phyloP scores from a whole-genome alignment of 495 filamentous ascomycete species.

The Pyrenula aspistea region DNA sequence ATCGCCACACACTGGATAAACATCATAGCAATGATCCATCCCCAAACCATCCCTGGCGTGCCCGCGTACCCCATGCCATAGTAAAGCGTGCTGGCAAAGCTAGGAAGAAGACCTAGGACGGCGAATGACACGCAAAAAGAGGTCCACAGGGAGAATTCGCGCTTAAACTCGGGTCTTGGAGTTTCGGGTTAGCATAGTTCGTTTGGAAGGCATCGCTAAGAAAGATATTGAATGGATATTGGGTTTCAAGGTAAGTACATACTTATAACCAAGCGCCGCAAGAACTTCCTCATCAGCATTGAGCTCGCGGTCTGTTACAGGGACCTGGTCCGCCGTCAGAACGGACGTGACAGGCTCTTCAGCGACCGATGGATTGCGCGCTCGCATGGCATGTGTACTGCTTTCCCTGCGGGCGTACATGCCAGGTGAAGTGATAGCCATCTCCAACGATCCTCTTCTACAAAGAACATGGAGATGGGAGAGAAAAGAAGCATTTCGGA shows the following conservation, averaged over 20 bases:
- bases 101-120: slow-evolving; percentile 60
- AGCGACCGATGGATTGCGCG: slow-evolving; percentile 10
- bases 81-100: slow-evolving; percentile 61
- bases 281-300: slow-evolving; percentile 57
- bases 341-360: slow-evolving; percentile 56
- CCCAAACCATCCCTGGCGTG: slow-evolving; percentile 74
- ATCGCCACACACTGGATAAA: slow-evolving; percentile 65
- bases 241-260: slow-evolving; percentile 9
- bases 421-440: neutral
- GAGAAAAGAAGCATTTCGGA: neutral
- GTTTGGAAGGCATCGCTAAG: neutral
- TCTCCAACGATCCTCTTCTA: neutral
- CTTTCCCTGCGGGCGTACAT: neutral
- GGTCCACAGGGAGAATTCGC: slow-evolving; percentile 74
- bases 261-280: slow-evolving; percentile 61
- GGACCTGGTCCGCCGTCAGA: slow-evolving; percentile 51
- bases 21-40: slow-evolving; percentile 64
- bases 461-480: neutral
- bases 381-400: neutral
- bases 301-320: slow-evolving; percentile 36
- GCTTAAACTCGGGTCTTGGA: slow-evolving; percentile 50
- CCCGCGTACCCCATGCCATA: slow-evolving; percentile 78
- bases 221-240: too few species aligned
- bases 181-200: neutral
- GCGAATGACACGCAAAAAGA: slow-evolving; percentile 73